phyloP scores from a whole-genome alignment of 1,284 basidiomycete species.

The Psilocybe mexicana region DNA sequence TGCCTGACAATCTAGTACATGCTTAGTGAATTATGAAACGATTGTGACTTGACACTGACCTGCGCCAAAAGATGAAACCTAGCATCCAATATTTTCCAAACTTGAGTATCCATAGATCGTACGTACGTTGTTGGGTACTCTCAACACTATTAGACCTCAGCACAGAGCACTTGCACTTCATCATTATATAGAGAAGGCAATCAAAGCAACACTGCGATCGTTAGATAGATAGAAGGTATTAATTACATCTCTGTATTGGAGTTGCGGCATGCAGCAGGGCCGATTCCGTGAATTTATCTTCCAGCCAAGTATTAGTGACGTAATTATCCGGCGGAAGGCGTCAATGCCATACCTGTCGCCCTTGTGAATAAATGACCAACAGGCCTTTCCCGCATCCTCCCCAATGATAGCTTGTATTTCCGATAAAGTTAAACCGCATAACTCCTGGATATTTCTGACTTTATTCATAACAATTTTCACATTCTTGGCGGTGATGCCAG shows the following conservation, averaged over 20 bases:
- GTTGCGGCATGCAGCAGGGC: too few relatives aligned
- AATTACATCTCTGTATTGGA: too few relatives aligned
- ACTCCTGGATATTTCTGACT: constrained; percentile 73
- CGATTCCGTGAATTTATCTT: too few relatives aligned
- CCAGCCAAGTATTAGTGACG: too few relatives aligned
- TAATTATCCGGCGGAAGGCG: not conserved
- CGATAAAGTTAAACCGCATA: constrained; percentile 68
- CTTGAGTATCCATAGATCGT: not conserved
- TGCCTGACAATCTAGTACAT: not conserved
- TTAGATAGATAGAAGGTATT: too few relatives aligned
- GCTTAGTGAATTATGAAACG: not conserved
- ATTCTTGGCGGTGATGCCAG: constrained; percentile 85
- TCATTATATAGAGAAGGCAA: too few relatives aligned
- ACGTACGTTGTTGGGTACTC: not conserved
- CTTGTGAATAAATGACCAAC: constrained; percentile 81
- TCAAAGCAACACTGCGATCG: too few relatives aligned
- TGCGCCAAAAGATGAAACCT: not conserved
- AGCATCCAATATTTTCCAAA: not conserved
- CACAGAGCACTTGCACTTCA: too few relatives aligned
- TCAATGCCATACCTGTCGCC: constrained; percentile 44
- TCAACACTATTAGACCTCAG: too few relatives aligned
- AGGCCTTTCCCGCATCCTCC: constrained; percentile 76
- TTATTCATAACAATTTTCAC: constrained; percentile 83
- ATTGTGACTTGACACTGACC: not conserved
- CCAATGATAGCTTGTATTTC: constrained; percentile 81